These are phyloP conservation scores for Talaromyces sp. DNA, from an alignment of 2,329 filamentous ascomycete genomes.

Conservation along the genomic window DNA sequence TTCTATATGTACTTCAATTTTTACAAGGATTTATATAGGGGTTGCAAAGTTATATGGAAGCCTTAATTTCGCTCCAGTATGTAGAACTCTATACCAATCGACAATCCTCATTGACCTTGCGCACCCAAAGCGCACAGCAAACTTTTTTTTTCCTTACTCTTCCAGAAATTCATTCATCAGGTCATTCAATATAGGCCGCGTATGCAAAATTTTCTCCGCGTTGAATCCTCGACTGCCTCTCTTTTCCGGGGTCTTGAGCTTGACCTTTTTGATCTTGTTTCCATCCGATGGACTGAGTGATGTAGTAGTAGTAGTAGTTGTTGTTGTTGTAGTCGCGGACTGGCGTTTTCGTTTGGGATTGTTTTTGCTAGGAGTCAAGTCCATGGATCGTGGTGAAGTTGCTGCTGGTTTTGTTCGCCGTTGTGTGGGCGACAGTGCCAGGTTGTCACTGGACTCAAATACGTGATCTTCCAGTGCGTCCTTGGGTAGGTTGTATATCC, in stretches of 20 bases:
- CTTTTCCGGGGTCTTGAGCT: conserved; percentile 50
- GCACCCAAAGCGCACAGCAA: neutral
- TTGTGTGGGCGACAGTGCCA: conserved; percentile 13
- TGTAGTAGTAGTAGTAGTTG: neutral
- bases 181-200: conserved; percentile 65
- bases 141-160: neutral
- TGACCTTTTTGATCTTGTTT: conserved; percentile 28
- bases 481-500: conserved; percentile 68
- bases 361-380: conserved; percentile 9
- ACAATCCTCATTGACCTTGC: too few species aligned
- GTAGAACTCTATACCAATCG: too few species aligned
- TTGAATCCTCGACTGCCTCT: conserved; percentile 52
- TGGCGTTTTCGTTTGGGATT: conserved; percentile 16
- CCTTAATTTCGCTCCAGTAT: too few species aligned
- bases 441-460: conserved; percentile 48
- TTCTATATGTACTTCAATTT: neutral
- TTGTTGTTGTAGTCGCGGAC: neutral
- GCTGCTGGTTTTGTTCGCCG: conserved; percentile 13
- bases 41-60: neutral
- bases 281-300: conserved; percentile 27
- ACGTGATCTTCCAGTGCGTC: conserved; percentile 62
- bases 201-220: conserved; percentile 54
- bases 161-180: conserved; percentile 61
- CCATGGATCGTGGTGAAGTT: conserved; percentile 9
- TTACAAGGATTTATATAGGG: neutral